Evolutionary conservation across 306 rosid species (phyloP).

Genomic region (Quercus wislizeni): DNA sequence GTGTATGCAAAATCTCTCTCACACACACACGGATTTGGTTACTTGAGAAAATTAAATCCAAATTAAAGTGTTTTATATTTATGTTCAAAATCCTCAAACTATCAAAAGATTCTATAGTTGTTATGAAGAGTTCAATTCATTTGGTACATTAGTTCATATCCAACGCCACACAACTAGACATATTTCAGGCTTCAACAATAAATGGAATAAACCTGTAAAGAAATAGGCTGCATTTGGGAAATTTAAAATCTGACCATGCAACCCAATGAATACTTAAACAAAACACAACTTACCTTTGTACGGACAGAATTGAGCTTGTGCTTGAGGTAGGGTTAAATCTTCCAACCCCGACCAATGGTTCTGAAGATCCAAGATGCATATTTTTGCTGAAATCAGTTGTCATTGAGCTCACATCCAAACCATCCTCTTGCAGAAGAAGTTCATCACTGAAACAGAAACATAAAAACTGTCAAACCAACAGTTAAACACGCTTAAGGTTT

Average conservation of each 20-base stretch:
- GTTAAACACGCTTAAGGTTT: background rate
- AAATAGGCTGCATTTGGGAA: background rate
- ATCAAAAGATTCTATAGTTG: background rate
- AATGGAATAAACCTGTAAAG: slow-evolving; percentile 2
- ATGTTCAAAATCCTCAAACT: background rate
- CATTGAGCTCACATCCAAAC: slow-evolving; percentile 53
- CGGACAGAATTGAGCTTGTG: slow-evolving; percentile 43
- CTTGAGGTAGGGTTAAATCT: slow-evolving; percentile 45
- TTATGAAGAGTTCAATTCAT: slow-evolving; percentile 5
- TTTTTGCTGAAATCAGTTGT: slow-evolving; percentile 57
- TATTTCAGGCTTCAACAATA: slow-evolving; percentile 19
- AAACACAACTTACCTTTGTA: slow-evolving; percentile 56
- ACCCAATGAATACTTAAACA: background rate
- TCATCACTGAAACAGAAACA: slow-evolving; percentile 72
- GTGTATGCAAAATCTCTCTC: too few relatives aligned
- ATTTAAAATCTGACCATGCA: background rate
- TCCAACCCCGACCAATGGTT: slow-evolving; percentile 65
- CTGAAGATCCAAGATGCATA: slow-evolving; percentile 69
- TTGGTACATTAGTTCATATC: slow-evolving; percentile 9
- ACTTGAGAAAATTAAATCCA: background rate
- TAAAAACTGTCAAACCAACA: slow-evolving; percentile 13
- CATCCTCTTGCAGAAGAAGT: slow-evolving; percentile 92
- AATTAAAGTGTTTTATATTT: background rate
- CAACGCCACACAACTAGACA: slow-evolving; percentile 5
- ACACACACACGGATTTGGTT: background rate